phyloP scores from a whole-genome alignment of 1,284 basidiomycete genomes.

The Exobasidium cylindrosporum region DNA sequence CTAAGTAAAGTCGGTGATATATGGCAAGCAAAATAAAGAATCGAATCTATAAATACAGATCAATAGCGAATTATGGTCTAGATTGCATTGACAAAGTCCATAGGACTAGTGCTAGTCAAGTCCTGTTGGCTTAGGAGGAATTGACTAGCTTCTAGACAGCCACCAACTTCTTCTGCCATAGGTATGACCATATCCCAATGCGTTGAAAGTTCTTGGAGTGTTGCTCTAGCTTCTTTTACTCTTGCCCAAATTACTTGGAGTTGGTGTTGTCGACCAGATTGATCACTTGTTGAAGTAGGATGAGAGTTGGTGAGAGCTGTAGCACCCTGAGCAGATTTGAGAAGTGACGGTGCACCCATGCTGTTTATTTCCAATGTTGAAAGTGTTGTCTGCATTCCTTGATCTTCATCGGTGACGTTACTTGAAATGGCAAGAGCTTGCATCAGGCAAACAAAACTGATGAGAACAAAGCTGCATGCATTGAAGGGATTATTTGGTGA shows the following conservation, averaged over 20 bases:
- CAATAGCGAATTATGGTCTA: neutral
- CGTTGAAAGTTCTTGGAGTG: constrained; percentile 35
- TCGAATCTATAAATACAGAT: neutral
- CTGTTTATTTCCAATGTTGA: constrained; percentile 14
- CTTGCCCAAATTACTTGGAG: constrained; percentile 41
- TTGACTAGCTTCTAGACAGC: constrained; percentile 43
- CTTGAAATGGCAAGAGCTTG: constrained; percentile 36
- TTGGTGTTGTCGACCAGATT: neutral
- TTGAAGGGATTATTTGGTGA: constrained; percentile 46
- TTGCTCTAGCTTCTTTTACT: constrained; percentile 38
- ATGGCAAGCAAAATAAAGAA: neutral
- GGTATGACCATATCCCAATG: constrained; percentile 43
- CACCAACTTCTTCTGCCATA: constrained; percentile 44
- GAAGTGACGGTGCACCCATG: constrained; percentile 1
- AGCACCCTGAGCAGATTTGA: constrained; percentile 16
- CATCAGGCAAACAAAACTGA: constrained; percentile 47
- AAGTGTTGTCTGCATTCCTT: neutral
- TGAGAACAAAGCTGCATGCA: constrained; percentile 47
- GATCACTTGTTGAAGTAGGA: neutral
- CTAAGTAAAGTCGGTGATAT: neutral
- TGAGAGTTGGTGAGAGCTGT: neutral
- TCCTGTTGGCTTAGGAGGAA: constrained; percentile 22
- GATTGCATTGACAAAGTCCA: neutral
- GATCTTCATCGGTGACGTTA: neutral
- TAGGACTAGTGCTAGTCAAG: neutral